A percentile compares a stretch with the other conserved stretches of the same genome.
These are phyloP conservation scores for Microbotryum silenes-acaulis DNA, from an alignment of 1,284 basidiomycete genomes.

Conservation along the genomic window DNA sequence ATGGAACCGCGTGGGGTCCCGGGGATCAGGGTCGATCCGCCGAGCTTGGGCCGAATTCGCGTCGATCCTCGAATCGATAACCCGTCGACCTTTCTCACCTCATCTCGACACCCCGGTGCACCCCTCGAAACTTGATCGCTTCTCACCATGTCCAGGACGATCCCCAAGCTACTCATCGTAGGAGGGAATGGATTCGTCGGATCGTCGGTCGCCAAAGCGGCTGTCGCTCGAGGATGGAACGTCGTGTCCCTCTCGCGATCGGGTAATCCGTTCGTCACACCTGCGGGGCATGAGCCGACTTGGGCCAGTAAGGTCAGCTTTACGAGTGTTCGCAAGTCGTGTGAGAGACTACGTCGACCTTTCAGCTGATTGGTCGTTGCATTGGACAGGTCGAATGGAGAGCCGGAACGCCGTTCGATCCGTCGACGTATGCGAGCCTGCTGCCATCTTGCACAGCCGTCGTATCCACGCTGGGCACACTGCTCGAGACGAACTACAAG, in stretches of 20 bases:
- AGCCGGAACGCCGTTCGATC: slow-evolving; percentile 66
- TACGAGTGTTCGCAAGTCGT: not conserved
- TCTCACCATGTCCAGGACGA: not conserved
- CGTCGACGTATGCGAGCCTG: slow-evolving; percentile 62
- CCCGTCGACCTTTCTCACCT: no score
- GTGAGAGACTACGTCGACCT: slow-evolving; percentile 1
- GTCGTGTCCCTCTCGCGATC: slow-evolving; percentile 62
- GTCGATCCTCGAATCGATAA: no score
- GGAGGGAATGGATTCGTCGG: slow-evolving; percentile 45
- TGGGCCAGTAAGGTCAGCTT: slow-evolving; percentile 64
- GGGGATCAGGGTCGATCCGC: no score
- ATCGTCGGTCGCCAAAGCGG: slow-evolving; percentile 81
- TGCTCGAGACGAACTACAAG: slow-evolving; percentile 85
- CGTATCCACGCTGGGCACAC: slow-evolving; percentile 89
- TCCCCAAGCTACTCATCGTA: slow-evolving; percentile 15
- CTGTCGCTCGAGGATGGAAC: slow-evolving; percentile 70
- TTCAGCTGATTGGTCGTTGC: slow-evolving; percentile 15
- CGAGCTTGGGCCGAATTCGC: no score
- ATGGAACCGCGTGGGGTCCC: no score
- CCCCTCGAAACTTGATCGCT: not conserved
- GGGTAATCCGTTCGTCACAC: slow-evolving; percentile 73
- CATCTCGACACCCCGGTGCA: not conserved
- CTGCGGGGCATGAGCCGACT: slow-evolving; percentile 77
- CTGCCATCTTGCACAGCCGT: slow-evolving; percentile 63
- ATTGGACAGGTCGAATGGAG: slow-evolving; percentile 67